Evolutionary conservation across 805 yeast genomes (phyloP), one percentile per base, ranked within the genome.

Genomic region (Nakazawaea peltata): DNA sequence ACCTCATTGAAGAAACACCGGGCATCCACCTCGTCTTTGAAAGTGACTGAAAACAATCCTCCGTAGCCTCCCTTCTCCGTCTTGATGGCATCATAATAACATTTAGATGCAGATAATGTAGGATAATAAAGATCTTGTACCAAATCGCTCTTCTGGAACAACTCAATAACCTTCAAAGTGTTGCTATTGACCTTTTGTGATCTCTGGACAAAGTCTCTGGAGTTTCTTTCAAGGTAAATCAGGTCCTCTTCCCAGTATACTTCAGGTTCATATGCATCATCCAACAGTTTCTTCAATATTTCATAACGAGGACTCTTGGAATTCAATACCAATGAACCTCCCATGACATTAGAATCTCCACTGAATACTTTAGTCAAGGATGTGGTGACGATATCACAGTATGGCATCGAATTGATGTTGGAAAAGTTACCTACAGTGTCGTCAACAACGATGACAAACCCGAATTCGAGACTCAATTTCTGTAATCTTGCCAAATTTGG

Each of bases 331-430:
- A 88, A 56, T 10, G 90, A 77, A 3, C 98, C 98, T 1, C 87
- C 96, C 90, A 90, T 83, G 34, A 90, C 97, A 50, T 90, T 87
- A 22, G 95, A 81, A 54, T 86, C 96, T 17, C 97, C 97, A 25
- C 90, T 78, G 53, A 92, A 92, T 13, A 88, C 82, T 54, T 92
- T 92, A 9, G 97, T 88, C 42, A 92, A 65, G 7, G 96, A 85
- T 22, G 90, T 74, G 23, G 80, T 92, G 12, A 84, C 81, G 33
- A 88, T 70, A 56, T 92, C 99, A n/a, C 85, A 79, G 53, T 74
- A 81, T 15, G 85, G 81, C 39, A 86, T 63, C 4, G 82, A 82
- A 45, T 85, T 82, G 33, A 87, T 71, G 57, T 92, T 92, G 41
- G 82, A 67, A 50, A 86, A 80, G 49, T 92, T 92, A 12, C 97